These are phyloP conservation scores for Ambrosiella xylebori DNA, from an alignment of 2,329 filamentous ascomycete genomes.

Conservation along the genomic window DNA sequence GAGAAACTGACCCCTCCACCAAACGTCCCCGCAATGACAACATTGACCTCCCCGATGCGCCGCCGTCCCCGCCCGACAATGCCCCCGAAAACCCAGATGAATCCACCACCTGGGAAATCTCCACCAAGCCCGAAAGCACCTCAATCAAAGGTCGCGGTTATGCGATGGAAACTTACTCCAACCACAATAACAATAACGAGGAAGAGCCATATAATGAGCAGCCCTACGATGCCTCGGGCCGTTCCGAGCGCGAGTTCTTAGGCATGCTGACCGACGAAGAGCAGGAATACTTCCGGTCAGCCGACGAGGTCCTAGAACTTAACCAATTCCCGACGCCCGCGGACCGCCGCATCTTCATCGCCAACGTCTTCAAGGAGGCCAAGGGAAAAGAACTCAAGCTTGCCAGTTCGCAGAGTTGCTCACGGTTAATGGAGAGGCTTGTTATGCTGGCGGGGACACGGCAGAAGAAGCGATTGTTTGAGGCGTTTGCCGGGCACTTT, in stretches of 20 bases:
- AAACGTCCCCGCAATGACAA: slow-evolving; percentile 16
- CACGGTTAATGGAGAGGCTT: slow-evolving; percentile 76
- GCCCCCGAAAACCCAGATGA: not conserved
- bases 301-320: slow-evolving; percentile 75
- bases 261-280: slow-evolving; percentile 85
- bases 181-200: slow-evolving; percentile 10
- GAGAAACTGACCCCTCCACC: slow-evolving; percentile 14
- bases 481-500: slow-evolving; percentile 73
- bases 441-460: slow-evolving; percentile 61
- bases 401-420: slow-evolving; percentile 89
- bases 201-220: slow-evolving; percentile 15
- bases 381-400: slow-evolving; percentile 89
- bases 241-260: slow-evolving; percentile 59
- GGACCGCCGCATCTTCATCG: slow-evolving; percentile 53
- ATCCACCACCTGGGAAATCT: slow-evolving; percentile 9
- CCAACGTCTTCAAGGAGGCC: slow-evolving; percentile 73
- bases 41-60: slow-evolving; percentile 5
- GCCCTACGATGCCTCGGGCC: slow-evolving; percentile 13
- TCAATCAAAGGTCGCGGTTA: not conserved
- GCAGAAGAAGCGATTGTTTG: slow-evolving; percentile 77
- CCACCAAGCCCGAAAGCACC: slow-evolving; percentile 3
- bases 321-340: slow-evolving; percentile 72
- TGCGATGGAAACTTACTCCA: not conserved
- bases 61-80: not conserved
- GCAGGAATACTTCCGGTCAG: slow-evolving; percentile 85